Evolutionary conservation across 176 grass and related monocot genomes (phyloP), one percentile per base, ranked within the genome.

Genomic region (Aegilops speltoides): DNA sequence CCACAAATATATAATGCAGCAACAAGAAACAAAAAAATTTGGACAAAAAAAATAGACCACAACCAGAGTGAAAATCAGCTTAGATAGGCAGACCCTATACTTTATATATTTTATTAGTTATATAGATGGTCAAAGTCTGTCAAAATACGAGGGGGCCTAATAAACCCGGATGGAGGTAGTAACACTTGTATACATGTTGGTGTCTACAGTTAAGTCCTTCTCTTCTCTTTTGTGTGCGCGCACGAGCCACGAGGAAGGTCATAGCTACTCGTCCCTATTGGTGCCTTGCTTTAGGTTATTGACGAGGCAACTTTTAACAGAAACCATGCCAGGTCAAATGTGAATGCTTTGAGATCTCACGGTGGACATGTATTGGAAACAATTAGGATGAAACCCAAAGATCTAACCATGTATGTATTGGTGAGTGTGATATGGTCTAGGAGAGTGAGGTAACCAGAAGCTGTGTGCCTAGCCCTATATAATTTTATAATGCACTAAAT

Each of bases 391-490:
- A 36, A 68, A 67, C 31, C 79, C 28, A 19, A 31, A 52, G 16
- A 68, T 33, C 2, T 81, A 67, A 67, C 48, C 9, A 33, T 82
- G 63, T 60, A 33, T 48, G 6, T 33, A 68, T 68, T 52, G 17
- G 25, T 52, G 31, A 20, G 31, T 78, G 2, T 54, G 33, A 14
- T 60, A 37, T 65, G 64, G 41, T 82, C 79, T 60, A 34, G 4
- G 63, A 68, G 64, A 67, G 22, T 26, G 78, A 28, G 76, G 76
- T 52, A 57, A 77, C 37, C 34, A 64, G 36, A 79, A 79, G 20
- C 31, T 17, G 22, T 63, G 34, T 79, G 57, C 56, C 23, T 78
- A 61, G 28, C 45, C 16, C 4, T 54, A 77, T 77, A 59, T 28
- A 24, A 17, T 41, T 64, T 64, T 40, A 9, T 43, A 11, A 41